Percentiles rank a stretch among this genome's conserved stretches.
Evolutionary conservation across 371 early-diverging fungal species (phyloP).

Genomic region (Apophysomyces trapeziformis): DNA sequence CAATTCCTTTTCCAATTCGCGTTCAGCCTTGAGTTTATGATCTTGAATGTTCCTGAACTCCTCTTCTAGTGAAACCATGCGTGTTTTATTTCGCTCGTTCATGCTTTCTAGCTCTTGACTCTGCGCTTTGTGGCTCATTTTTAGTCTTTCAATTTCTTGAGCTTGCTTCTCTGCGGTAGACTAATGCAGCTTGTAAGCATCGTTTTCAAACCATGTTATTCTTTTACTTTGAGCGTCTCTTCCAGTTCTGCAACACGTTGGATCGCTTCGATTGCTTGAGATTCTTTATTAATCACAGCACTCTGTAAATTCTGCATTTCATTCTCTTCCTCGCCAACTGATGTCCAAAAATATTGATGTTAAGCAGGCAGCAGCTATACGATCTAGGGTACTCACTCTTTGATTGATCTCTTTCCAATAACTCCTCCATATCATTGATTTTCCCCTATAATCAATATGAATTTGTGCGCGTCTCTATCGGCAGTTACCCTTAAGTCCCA

Average conservation of each 20-base stretch:
- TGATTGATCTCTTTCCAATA: constrained; percentile 7
- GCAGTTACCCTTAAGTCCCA: neutral
- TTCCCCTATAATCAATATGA: constrained; percentile 11
- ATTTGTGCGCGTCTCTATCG: neutral
- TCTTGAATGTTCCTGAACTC: constrained; percentile 24
- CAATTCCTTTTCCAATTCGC: constrained; percentile 33
- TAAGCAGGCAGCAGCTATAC: neutral
- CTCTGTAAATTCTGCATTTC: constrained; percentile 56
- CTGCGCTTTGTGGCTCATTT: constrained; percentile 44
- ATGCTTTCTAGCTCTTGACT: constrained; percentile 45
- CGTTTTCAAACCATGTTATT: neutral
- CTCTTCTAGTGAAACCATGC: constrained; percentile 29
- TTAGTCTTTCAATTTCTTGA: constrained; percentile 48
- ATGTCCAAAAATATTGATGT: neutral
- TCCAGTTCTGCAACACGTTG: constrained; percentile 55
- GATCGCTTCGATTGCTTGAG: constrained; percentile 55
- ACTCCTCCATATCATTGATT: constrained; percentile 23
- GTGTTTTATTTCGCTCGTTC: constrained; percentile 27
- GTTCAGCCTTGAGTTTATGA: constrained; percentile 24
- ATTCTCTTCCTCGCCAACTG: constrained; percentile 59
- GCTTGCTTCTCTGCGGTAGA: constrained; percentile 44
- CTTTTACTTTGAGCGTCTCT: constrained; percentile 35
- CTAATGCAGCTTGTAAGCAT: constrained; percentile 2
- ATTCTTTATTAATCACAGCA: constrained; percentile 60
- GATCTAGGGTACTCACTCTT: neutral